These are phyloP conservation scores for Yarrowia sp. DNA, from an alignment of 805 yeast genomes.

Conservation along the genomic window DNA sequence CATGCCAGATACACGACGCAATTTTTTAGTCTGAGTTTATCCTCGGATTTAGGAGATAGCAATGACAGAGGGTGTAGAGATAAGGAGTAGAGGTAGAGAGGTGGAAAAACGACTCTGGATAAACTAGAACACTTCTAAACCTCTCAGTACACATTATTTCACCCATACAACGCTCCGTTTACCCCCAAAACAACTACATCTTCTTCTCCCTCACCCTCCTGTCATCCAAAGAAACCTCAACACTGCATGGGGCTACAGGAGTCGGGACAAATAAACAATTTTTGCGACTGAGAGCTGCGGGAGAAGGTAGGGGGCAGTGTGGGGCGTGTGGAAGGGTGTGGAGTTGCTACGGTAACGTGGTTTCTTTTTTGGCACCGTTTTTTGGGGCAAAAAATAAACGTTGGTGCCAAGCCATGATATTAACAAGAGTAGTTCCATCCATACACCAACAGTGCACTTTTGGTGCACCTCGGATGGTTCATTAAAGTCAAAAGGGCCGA, in stretches of 20 bases:
- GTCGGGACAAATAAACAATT: conserved; percentile 22
- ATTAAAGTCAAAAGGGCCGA: conserved; percentile 4
- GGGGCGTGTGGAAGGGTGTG: no score
- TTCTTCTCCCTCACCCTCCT: background rate
- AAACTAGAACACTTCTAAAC: no score
- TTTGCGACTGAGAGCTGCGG: conserved; percentile 7
- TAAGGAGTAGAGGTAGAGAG: background rate
- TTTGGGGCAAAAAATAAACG: no score
- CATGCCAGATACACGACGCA: conserved; percentile 1
- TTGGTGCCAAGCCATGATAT: background rate
- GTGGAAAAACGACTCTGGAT: no score
- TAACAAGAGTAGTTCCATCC: background rate
- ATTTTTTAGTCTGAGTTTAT: conserved; percentile 2
- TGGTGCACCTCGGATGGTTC: background rate
- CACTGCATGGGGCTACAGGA: conserved; percentile 7
- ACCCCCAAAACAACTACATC: background rate
- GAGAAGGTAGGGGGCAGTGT: background rate
- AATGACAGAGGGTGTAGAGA: no score
- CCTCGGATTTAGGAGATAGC: no score
- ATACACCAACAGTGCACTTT: conserved; percentile 6
- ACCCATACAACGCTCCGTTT: no score
- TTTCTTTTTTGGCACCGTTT: background rate
- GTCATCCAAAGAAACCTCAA: background rate
- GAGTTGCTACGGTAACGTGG: background rate
- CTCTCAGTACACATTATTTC: no score